These are phyloP conservation scores for Cordyceps cicadae DNA, from an alignment of 2,329 filamentous ascomycete species.

Conservation along the genomic window DNA sequence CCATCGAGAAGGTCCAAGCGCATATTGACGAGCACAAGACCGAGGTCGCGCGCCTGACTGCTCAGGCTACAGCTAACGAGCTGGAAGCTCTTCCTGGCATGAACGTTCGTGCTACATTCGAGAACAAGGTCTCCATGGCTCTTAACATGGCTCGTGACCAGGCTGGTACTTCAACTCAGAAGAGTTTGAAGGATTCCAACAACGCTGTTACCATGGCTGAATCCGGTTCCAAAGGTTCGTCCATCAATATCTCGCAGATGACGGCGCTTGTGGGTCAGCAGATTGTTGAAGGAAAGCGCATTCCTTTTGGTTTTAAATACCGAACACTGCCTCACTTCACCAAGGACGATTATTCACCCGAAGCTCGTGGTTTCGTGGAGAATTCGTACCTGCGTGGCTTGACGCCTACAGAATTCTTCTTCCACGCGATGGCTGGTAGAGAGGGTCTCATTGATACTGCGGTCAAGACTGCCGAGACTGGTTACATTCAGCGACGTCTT, in stretches of 20 bases:
- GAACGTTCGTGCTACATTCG: constrained; percentile 97
- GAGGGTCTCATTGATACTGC: constrained; percentile 99
- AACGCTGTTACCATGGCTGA: constrained; percentile 94
- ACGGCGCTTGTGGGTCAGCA: constrained; percentile 96
- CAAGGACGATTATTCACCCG: constrained; percentile 97
- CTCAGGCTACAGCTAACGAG: constrained; percentile 71
- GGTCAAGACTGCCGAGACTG: constrained; percentile 98
- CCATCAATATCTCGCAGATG: constrained; percentile 99
- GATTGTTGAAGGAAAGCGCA: constrained; percentile 96
- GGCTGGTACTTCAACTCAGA: constrained; percentile 85
- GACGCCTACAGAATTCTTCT: constrained; percentile 96
- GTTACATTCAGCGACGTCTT: constrained; percentile 96
- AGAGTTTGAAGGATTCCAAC: constrained; percentile 90
- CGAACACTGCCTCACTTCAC: constrained; percentile 95
- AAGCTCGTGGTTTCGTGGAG: constrained; percentile 94
- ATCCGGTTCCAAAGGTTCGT: constrained; percentile 96
- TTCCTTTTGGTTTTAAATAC: constrained; percentile 99
- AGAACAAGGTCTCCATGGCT: constrained; percentile 90
- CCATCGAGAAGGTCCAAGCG: constrained; percentile 75
- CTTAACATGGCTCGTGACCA: constrained; percentile 94
- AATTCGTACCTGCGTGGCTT: constrained; percentile 96
- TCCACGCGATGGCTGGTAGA: constrained; percentile 99
- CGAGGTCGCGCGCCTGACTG: constrained; percentile 68
- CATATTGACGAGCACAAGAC: constrained; percentile 76
- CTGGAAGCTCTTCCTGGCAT: constrained; percentile 94